A percentile compares a stretch with the other conserved stretches of the same genome.
These are phyloP conservation scores for Chlorencoelia australis DNA, from an alignment of 2,329 filamentous ascomycete species.

Conservation along the genomic window DNA sequence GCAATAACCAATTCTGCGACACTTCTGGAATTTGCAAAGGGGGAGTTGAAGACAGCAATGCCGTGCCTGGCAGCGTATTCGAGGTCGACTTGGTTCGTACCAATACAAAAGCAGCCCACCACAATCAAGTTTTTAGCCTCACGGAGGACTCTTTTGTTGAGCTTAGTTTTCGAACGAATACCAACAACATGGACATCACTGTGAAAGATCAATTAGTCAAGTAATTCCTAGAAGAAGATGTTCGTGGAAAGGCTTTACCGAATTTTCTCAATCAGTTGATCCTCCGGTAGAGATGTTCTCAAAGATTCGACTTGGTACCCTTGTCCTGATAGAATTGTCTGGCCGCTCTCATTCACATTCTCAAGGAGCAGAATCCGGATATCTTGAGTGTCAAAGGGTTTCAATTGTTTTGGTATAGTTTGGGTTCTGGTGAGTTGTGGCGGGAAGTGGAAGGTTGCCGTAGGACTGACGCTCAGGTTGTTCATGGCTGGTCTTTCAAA, in stretches of 20 bases:
- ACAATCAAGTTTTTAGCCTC: slow-evolving; percentile 93
- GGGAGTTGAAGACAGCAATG: slow-evolving; percentile 98
- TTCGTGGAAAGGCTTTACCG: slow-evolving; percentile 42
- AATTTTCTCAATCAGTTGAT: slow-evolving; percentile 95
- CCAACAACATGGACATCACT: slow-evolving; percentile 96
- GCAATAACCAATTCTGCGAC: slow-evolving; percentile 93
- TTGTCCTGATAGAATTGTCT: slow-evolving; percentile 70
- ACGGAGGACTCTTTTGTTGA: slow-evolving; percentile 72
- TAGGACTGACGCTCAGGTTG: slow-evolving; percentile 61
- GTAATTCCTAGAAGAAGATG: not conserved
- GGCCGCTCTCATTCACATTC: slow-evolving; percentile 88
- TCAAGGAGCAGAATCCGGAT: slow-evolving; percentile 94
- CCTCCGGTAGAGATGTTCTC: slow-evolving; percentile 83
- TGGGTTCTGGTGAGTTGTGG: slow-evolving; percentile 36
- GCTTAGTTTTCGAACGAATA: slow-evolving; percentile 95
- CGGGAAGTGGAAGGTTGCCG: slow-evolving; percentile 64
- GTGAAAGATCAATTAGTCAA: slow-evolving; percentile 13
- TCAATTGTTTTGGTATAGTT: slow-evolving; percentile 61
- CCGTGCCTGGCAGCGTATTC: slow-evolving; percentile 73
- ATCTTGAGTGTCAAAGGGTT: slow-evolving; percentile 91
- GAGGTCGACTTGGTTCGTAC: slow-evolving; percentile 90
- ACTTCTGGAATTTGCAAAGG: slow-evolving; percentile 94
- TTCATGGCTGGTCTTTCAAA: slow-evolving; percentile 39
- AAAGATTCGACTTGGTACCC: slow-evolving; percentile 93
- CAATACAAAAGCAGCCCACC: slow-evolving; percentile 97